These are phyloP conservation scores for Aeminium ludgeri DNA, from an alignment of 495 filamentous ascomycete species.

Conservation along the genomic window DNA sequence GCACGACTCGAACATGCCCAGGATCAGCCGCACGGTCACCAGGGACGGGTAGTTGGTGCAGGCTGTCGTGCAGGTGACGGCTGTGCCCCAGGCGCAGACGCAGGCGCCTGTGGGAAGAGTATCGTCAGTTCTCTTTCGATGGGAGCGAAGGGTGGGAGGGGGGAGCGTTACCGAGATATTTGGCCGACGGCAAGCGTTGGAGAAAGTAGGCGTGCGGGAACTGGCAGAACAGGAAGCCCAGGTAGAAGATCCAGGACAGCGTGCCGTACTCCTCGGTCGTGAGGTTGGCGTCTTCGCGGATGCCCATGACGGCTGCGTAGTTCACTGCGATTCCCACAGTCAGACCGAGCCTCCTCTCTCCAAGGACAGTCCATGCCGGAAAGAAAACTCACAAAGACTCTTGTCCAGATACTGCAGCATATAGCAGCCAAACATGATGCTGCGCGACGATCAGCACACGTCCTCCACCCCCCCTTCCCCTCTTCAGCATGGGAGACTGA, in stretches of 20 bases:
- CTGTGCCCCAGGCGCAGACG: constrained; percentile 7
- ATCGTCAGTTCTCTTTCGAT: too few species aligned
- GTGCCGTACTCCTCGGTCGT: constrained; percentile 1
- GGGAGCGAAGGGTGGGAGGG: too few species aligned
- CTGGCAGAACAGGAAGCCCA: constrained; percentile 9
- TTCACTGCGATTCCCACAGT: not conserved
- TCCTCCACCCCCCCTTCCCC: not conserved
- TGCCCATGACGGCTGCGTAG: constrained; percentile 13
- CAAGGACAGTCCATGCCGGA: not conserved
- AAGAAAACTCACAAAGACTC: constrained; percentile 5
- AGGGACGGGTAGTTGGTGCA: constrained; percentile 33
- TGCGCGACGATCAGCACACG: not conserved
- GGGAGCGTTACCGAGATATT: constrained; percentile 5
- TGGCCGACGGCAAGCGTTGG: constrained; percentile 10
- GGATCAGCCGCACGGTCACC: constrained; percentile 31
- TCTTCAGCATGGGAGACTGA: not conserved
- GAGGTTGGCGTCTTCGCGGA: constrained; percentile 12
- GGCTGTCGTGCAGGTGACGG: constrained; percentile 32
- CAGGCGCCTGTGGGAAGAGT: not conserved
- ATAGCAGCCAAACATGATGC: constrained; percentile 16
- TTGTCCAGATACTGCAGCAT: constrained; percentile 19
- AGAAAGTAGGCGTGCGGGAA: constrained; percentile 8
- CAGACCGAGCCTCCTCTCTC: not conserved
- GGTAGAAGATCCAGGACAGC: constrained; percentile 10
- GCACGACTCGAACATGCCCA: constrained; percentile 21